Evolutionary conservation across 108 stramenopile genomes (phyloP).

Genomic region (Skeletonema menzelii): DNA sequence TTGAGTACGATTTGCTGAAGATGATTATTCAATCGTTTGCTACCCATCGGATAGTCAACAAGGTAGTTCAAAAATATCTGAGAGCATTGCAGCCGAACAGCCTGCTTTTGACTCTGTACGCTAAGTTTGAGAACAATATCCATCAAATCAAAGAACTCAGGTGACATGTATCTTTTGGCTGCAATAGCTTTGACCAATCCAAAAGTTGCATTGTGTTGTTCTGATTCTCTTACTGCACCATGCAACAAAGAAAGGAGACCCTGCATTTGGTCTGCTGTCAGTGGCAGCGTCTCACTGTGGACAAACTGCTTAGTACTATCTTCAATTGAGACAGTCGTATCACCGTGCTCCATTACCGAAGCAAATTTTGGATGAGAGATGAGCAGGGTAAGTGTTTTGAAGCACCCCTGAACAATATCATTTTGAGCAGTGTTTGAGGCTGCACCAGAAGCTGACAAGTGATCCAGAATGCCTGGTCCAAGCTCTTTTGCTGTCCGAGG

Average conservation of each 20-base stretch:
- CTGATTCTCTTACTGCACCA: conserved; percentile 63
- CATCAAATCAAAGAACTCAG: conserved; percentile 90
- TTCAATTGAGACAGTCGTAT: background rate
- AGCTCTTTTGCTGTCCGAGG: conserved; percentile 61
- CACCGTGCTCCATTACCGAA: background rate
- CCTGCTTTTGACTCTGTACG: conserved; percentile 75
- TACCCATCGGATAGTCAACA: conserved; percentile 87
- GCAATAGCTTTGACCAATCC: conserved; percentile 72
- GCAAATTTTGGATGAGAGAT: conserved; percentile 47
- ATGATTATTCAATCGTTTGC: conserved; percentile 68
- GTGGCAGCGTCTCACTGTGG: conserved; percentile 29
- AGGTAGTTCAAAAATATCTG: conserved; percentile 80
- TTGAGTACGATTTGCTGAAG: conserved; percentile 84
- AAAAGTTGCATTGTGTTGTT: conserved; percentile 83
- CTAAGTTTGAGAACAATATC: conserved; percentile 73
- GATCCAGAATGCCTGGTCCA: conserved; percentile 67
- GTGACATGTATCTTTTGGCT: conserved; percentile 63
- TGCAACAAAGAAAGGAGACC: conserved; percentile 68
- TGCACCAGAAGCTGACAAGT: conserved; percentile 63
- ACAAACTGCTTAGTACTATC: conserved; percentile 12
- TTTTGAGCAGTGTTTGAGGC: conserved; percentile 60
- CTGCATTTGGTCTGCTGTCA: conserved; percentile 79
- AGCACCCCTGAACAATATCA: conserved; percentile 89
- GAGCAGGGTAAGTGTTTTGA: conserved; percentile 85
- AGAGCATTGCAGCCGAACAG: conserved; percentile 75